Base-by-base conservation (phyloP, 2,329 filamentous ascomycete species). In the Stachybotrys chlorohalonatus region DNA sequence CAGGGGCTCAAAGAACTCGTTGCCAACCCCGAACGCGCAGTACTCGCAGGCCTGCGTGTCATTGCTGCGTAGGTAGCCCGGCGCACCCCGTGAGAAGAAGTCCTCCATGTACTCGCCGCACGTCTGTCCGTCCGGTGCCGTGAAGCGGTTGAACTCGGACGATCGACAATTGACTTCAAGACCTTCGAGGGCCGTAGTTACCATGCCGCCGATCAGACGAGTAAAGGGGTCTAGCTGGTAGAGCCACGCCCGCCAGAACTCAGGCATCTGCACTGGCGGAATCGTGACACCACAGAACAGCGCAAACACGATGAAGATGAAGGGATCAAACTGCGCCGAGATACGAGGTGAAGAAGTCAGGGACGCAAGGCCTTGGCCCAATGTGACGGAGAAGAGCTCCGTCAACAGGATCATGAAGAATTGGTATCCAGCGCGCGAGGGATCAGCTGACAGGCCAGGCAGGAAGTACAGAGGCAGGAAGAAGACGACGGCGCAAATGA, bases 271-370 rank as follows among this genome's bases (percentile, higher is more conserved):
- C 0, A 85, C 81, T 47, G 85, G 82, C 0, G 90, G 87, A 52
- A 95, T 89, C 0, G 89, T 87, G 57, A 95, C 90, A 69, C 90
- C 90, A 64, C 89, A 95, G 82, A 95, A 95, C 30, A 95, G 79
- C 1, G 87, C 81, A 65, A 95, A 93, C 56, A 86, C 84, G 67
- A 94, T 89, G 69, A 91, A 85, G 67, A 94, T 74, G 66, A 92
- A 89, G 0, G 91, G 90, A 62, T 95, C 91, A 60, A 90, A 80
- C 60, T 93, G 83, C 13, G 86, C 84, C 0, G 88, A 85, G 62
- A 95, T 89, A 70, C 90, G 90, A 2, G 88, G 83, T 30, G 82
- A 85, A 0, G 91, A 89, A 0, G 90, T 94, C 54, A 93, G 72
- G 0, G 91, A 85, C 0, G 89, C 85, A 5, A 95, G 78, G 55